Evolutionary conservation across 2,329 filamentous ascomycete genomes (phyloP).

Genomic region (Epichloe uncinata): DNA sequence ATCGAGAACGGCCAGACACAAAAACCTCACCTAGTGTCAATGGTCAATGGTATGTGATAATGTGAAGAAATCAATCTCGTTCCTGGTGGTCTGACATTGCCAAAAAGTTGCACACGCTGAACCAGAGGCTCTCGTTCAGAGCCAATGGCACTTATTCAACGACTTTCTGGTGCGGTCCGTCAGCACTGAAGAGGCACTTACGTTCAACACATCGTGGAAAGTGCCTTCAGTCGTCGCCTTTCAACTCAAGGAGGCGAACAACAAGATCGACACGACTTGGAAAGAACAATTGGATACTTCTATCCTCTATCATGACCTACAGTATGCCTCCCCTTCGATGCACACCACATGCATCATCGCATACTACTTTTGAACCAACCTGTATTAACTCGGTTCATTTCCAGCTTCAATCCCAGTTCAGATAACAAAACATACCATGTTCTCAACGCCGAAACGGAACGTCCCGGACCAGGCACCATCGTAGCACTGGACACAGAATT

Average conservation of each 20-base stretch:
- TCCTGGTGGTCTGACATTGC: conserved; percentile 1
- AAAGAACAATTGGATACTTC: conserved; percentile 72
- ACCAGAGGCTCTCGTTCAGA: conserved; percentile 41
- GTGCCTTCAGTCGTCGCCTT: conserved; percentile 77
- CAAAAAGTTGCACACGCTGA: conserved; percentile 51
- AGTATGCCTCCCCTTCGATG: conserved; percentile 24
- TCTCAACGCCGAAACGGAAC: conserved; percentile 46
- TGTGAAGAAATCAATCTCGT: neutral
- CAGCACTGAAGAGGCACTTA: conserved; percentile 68
- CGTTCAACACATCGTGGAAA: conserved; percentile 89
- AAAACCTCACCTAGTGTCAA: conserved; percentile 80
- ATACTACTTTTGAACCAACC: neutral
- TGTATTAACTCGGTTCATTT: neutral
- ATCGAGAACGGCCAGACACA: conserved; percentile 77
- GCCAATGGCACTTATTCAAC: conserved; percentile 92
- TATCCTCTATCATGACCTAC: conserved; percentile 62
- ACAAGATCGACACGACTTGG: conserved; percentile 77
- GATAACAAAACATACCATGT: conserved; percentile 42
- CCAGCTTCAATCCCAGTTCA: conserved; percentile 23
- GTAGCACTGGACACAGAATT: conserved; percentile 95
- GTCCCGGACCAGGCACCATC: conserved; percentile 56
- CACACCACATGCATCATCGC: conserved; percentile 5
- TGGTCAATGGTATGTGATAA: conserved; percentile 58
- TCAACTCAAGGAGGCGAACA: conserved; percentile 68
- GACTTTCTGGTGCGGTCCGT: conserved; percentile 85